Base-by-base conservation (phyloP, 1,139 yeast genomes). In the Taphrina populina region DNA sequence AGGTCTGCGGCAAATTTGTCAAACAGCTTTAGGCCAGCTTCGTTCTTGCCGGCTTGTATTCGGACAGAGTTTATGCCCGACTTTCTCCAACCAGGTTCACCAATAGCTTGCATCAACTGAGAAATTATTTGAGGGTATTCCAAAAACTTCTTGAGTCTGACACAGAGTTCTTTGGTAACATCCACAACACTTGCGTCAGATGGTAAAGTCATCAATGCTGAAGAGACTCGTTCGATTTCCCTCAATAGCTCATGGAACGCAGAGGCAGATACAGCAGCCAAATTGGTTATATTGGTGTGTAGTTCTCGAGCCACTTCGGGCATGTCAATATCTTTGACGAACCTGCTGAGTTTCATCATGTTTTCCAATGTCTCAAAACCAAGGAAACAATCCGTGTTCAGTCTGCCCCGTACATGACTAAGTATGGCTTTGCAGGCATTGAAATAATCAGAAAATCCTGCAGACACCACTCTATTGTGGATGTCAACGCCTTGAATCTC, bases 1-100 rank as follows among this genome's bases (percentile, higher is more conserved):
- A 36, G 15, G 29, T 57, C 59, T n/a, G 45, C 39, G 17, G 35
- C 30, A 29, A 36, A 57, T 4, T 32, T 23, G 26, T 34, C 40
- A 11, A 45, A 23, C n/a, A 56, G 32, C 13, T 24, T 34, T 5
- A 29, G 19, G 11, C 32, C 41, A 29, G 30, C 44, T 1, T 40
- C 47, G 5, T 21, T 24, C 2, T 24, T 19, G 6, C 32, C 47
- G 8, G 52, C 29, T 15, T 35, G 15, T 10, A 39, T 15, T n/a
- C 35, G 35, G 30, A 41, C 27, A 11, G 46, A 27, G 13, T 27
- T 11, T 21, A 49, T 23, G 17, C 32, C 26, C 6, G 54, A 44
- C n/a, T 52, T 30, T 19, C 45, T 51, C 58, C 58, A 56, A 23
- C 57, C 58, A 27, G 52, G 58, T 19, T 56, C 56, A 17, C 56